These are phyloP conservation scores for Fraxinus sp. DNA, from an alignment of 305 asterid species.

Conservation along the genomic window DNA sequence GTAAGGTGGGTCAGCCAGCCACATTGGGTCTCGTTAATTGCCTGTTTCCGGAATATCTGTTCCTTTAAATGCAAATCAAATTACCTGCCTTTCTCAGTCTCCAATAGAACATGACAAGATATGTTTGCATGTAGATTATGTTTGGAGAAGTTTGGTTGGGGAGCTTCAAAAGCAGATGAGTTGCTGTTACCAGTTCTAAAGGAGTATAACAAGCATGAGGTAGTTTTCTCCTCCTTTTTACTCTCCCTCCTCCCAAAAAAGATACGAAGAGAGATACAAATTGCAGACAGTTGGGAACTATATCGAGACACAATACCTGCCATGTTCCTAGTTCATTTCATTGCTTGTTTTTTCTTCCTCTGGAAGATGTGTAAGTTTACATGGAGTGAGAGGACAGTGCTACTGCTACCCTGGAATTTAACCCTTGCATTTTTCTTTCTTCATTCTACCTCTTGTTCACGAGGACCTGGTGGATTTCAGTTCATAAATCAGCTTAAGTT, in stretches of 20 bases:
- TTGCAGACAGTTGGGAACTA: neutral
- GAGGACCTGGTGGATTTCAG: neutral
- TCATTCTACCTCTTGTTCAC: neutral
- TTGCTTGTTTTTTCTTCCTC: neutral
- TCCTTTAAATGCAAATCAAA: neutral
- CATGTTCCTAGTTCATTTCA: neutral
- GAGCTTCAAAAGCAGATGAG: constrained; percentile 73
- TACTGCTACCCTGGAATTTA: neutral
- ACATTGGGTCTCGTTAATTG: neutral
- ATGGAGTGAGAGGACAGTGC: neutral
- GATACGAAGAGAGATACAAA: neutral
- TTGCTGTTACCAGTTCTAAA: constrained; percentile 79
- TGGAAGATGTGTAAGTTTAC: neutral
- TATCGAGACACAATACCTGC: neutral
- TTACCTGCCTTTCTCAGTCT: constrained; percentile 7
- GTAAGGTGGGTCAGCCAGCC: neutral
- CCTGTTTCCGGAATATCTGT: neutral
- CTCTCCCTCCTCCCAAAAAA: neutral
- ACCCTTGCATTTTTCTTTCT: neutral
- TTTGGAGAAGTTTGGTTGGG: constrained; percentile 97
- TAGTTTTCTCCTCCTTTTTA: constrained; percentile 22
- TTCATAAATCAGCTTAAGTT: neutral
- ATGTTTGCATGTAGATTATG: constrained; percentile 60
- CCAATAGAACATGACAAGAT: constrained; percentile 14
- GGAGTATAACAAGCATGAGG: constrained; percentile 95